Evolutionary conservation across 2,329 filamentous ascomycete genomes (phyloP).

Genomic region (Periglandula ipomoeae): DNA sequence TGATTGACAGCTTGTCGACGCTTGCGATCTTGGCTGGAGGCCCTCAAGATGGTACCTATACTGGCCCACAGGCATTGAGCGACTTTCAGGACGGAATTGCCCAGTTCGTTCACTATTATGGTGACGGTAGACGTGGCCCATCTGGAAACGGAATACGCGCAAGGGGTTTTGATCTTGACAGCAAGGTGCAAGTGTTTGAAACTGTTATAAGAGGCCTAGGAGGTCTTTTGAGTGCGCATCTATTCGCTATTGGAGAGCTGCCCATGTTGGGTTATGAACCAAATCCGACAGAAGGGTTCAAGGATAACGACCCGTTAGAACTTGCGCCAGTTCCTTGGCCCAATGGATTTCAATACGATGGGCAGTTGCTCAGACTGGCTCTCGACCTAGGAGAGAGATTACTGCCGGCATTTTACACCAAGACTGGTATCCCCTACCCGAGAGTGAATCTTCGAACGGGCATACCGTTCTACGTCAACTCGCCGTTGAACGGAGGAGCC

Average conservation of each 20-base stretch:
- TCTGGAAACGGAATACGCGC: constrained; percentile 62
- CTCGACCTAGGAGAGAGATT: constrained; percentile 75
- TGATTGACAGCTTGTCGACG: constrained; percentile 92
- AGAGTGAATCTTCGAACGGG: constrained; percentile 85
- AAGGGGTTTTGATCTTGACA: constrained; percentile 86
- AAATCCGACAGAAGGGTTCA: constrained; percentile 15
- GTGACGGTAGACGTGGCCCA: constrained; percentile 65
- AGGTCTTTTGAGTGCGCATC: constrained; percentile 81
- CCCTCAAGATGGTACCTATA: constrained; percentile 32
- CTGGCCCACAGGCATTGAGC: constrained; percentile 41
- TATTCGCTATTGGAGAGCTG: constrained; percentile 85
- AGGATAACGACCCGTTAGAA: constrained; percentile 34
- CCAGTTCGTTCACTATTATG: constrained; percentile 72
- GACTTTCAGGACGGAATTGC: constrained; percentile 76
- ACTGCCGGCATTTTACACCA: constrained; percentile 84
- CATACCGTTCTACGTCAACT: constrained; percentile 86
- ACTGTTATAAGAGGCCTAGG: constrained; percentile 91
- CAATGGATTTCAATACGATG: constrained; percentile 74
- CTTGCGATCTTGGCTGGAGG: constrained; percentile 84
- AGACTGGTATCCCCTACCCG: constrained; percentile 88
- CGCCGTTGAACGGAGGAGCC: constrained; percentile 58
- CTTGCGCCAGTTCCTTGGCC: constrained; percentile 57
- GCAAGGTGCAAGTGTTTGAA: constrained; percentile 98
- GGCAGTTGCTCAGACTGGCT: constrained; percentile 82
- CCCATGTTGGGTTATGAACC: constrained; percentile 75